phyloP scores from a whole-genome alignment of 2,329 filamentous ascomycete species.

The Aspergillus sp. region DNA sequence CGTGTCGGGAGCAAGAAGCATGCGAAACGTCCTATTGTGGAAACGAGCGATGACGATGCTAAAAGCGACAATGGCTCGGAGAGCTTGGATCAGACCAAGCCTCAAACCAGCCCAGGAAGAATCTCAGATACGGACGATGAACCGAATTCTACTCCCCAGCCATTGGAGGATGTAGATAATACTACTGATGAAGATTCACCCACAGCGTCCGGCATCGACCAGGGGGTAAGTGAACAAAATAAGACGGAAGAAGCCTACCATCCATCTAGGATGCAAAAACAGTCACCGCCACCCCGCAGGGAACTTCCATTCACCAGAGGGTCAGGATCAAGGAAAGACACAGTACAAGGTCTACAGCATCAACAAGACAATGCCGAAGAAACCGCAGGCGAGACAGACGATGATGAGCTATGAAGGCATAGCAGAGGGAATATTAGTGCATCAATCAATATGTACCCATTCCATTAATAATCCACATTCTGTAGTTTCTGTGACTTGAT shows the following conservation, averaged over 20 bases:
- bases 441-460: background rate
- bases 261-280: constrained; percentile 15
- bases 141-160: constrained; percentile 32
- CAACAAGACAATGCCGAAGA: constrained; percentile 24
- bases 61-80: constrained; percentile 42
- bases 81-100: constrained; percentile 33
- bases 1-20: constrained; percentile 19
- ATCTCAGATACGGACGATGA: constrained; percentile 30
- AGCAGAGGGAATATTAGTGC: background rate
- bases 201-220: background rate
- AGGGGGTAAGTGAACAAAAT: background rate
- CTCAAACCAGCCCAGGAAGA: constrained; percentile 14
- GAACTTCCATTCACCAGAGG: constrained; percentile 44
- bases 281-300: constrained; percentile 42
- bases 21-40: constrained; percentile 33
- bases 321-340: constrained; percentile 11
- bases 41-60: constrained; percentile 23
- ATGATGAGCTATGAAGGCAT: constrained; percentile 42
- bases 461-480: background rate
- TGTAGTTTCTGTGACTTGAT: background rate
- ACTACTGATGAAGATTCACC: constrained; percentile 34
- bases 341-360: background rate
- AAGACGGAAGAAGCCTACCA: background rate
- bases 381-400: constrained; percentile 41
- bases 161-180: constrained; percentile 34